These are phyloP conservation scores for Moricandia arvensis DNA, from an alignment of 345 rosid genomes.

Conservation along the genomic window DNA sequence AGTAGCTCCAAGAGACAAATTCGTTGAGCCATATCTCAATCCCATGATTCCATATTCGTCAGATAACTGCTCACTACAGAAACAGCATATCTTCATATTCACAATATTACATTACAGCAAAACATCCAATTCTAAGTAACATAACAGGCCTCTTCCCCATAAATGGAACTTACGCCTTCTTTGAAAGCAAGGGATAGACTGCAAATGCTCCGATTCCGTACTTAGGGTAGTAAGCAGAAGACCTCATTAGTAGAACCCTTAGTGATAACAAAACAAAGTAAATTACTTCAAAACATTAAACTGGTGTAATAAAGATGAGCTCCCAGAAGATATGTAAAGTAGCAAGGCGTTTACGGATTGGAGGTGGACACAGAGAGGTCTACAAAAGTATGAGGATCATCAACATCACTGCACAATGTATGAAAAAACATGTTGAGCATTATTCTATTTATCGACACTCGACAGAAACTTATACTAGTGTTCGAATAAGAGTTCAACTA, in stretches of 20 bases:
- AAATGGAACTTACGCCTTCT: conserved; percentile 45
- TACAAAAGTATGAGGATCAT: conserved; percentile 90
- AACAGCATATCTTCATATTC: not conserved
- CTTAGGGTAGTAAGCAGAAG: conserved; percentile 67
- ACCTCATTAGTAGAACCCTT: conserved; percentile 67
- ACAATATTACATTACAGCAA: not conserved
- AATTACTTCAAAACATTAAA: not conserved
- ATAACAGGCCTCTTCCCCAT: not conserved
- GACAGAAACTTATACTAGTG: not conserved
- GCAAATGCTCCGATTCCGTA: conserved; percentile 85
- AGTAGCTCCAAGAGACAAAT: conserved; percentile 70
- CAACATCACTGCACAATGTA: conserved; percentile 57
- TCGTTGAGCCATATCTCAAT: conserved; percentile 73
- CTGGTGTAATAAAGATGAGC: not conserved
- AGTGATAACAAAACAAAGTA: conserved; percentile 30
- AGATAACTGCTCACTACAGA: conserved; percentile 45
- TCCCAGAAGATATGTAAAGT: not conserved
- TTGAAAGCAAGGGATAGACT: conserved; percentile 57
- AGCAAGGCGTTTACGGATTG: conserved; percentile 58
- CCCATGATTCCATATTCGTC: conserved; percentile 74
- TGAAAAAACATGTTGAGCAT: not conserved
- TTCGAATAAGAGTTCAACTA: not conserved
- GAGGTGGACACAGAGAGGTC: conserved; percentile 77
- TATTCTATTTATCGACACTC: not conserved
- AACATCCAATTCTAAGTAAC: not conserved